Evolutionary conservation across 202 grass and related monocot genomes (phyloP).

Genomic region (Saccharum hybrid): DNA sequence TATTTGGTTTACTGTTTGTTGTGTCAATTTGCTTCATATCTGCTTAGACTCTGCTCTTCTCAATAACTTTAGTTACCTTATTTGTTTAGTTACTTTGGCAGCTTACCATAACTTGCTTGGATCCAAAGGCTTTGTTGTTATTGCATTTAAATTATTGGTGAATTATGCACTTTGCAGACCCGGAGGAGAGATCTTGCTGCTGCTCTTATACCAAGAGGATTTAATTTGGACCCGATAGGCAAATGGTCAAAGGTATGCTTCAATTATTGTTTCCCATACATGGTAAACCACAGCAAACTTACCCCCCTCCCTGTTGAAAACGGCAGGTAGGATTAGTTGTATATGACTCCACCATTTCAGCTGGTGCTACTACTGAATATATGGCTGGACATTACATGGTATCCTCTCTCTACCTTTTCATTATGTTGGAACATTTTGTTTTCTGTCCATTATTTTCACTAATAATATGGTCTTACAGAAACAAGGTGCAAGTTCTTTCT

Average conservation of each 20-base stretch:
- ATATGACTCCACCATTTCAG: conserved; percentile 89
- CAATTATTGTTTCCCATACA: conserved; percentile 10
- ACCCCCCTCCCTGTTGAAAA: conserved; percentile 23
- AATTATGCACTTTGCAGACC: conserved; percentile 58
- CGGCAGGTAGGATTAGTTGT: conserved; percentile 94
- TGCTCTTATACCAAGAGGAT: conserved; percentile 95
- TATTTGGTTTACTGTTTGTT: background rate
- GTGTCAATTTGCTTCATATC: conserved; percentile 4
- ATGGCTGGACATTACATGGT: conserved; percentile 99
- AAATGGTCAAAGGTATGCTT: conserved; percentile 97
- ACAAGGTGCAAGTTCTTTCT: conserved; percentile 98
- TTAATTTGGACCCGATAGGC: conserved; percentile 96
- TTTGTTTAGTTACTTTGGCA: background rate
- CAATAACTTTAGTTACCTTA: conserved; percentile 10
- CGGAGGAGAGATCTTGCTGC: conserved; percentile 96
- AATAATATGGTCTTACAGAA: conserved; percentile 58
- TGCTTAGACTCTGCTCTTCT: conserved; percentile 25
- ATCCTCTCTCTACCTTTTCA: conserved; percentile 37
- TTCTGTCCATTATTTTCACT: conserved; percentile 16
- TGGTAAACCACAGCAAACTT: background rate
- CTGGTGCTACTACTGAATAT: conserved; percentile 96
- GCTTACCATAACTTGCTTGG: background rate
- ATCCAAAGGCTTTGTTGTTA: background rate
- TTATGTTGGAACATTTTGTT: conserved; percentile 27
- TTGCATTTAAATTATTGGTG: background rate